Evolutionary conservation across 768 basidiomycete genomes (phyloP).

Genomic region (Cantharellus cinnabarinus): DNA sequence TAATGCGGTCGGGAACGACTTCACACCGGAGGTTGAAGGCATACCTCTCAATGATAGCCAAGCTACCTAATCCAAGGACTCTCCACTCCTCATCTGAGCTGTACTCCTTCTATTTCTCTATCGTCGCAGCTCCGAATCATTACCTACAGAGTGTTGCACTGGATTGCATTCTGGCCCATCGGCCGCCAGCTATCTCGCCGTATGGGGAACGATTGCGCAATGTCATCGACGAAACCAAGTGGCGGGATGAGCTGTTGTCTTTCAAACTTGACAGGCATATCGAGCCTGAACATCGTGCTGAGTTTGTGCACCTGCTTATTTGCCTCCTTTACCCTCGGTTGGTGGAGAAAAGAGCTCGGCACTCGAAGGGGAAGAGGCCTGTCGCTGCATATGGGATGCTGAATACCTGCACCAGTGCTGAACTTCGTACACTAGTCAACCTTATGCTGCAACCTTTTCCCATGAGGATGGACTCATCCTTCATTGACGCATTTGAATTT

Average conservation of each 20-base stretch:
- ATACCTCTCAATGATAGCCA: slow-evolving; percentile 75
- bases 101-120: slow-evolving; percentile 40
- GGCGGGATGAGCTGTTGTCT: slow-evolving; percentile 69
- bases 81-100: slow-evolving; percentile 48
- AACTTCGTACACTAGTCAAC: slow-evolving; percentile 58
- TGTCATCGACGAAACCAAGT: slow-evolving; percentile 67
- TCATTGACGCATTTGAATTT: not conserved
- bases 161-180: slow-evolving; percentile 66
- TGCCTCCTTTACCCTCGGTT: slow-evolving; percentile 75
- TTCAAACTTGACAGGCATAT: slow-evolving; percentile 44
- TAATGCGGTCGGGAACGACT: slow-evolving; percentile 16
- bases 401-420: slow-evolving; percentile 45
- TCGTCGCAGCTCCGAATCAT: slow-evolving; percentile 72
- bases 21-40: slow-evolving; percentile 37
- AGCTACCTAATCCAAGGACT: slow-evolving; percentile 86
- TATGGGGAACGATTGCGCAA: slow-evolving; percentile 45
- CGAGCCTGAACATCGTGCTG: slow-evolving; percentile 33
- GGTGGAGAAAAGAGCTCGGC: slow-evolving; percentile 53
- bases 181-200: slow-evolving; percentile 31
- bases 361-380: slow-evolving; percentile 39
- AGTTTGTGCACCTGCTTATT: slow-evolving; percentile 48
- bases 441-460: slow-evolving; percentile 65
- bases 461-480: not conserved
- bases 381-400: slow-evolving; percentile 57
- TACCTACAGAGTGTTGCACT: slow-evolving; percentile 55